Conservation (phyloP, 1,284 basidiomycete genomes). For the Coniferiporia weirii region DNA sequence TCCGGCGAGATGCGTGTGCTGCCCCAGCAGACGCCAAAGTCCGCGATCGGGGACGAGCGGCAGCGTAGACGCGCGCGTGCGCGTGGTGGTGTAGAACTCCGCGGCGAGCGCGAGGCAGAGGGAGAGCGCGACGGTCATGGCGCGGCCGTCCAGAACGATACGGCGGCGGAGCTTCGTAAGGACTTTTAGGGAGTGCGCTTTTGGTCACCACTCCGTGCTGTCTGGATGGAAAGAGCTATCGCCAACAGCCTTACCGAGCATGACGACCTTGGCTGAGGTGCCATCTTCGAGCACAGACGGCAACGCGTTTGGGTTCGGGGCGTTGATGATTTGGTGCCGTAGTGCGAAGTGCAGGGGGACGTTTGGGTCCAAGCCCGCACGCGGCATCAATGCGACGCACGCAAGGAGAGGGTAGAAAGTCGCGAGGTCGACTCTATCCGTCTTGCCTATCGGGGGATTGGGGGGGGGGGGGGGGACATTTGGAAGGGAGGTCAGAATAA, state of each 20-base stretch:
- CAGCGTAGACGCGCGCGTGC: constrained; percentile 32
- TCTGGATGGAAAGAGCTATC: not conserved
- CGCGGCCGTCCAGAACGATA: constrained; percentile 31
- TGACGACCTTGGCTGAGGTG: constrained; percentile 29
- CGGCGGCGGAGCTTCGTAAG: constrained; percentile 30
- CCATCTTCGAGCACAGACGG: constrained; percentile 28
- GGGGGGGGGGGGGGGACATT: not conserved
- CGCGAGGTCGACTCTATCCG: constrained; percentile 33
- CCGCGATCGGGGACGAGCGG: constrained; percentile 33
- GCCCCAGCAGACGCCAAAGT: constrained; percentile 39
- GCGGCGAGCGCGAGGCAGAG: constrained; percentile 21
- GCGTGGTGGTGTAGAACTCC: constrained; percentile 36
- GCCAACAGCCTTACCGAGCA: constrained; percentile 25
- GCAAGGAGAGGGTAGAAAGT: constrained; percentile 37
- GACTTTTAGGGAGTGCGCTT: constrained; percentile 23
- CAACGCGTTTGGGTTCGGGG: constrained; percentile 25
- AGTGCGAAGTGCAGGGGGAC: constrained; percentile 30
- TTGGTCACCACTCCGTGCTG: constrained; percentile 27
- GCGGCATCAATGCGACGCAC: constrained; percentile 26
- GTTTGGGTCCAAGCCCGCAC: constrained; percentile 21
- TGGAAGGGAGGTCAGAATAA: not conserved
- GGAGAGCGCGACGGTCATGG: too few relatives aligned
- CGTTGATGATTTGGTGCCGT: constrained; percentile 31
- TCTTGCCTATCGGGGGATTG: constrained; percentile 24
- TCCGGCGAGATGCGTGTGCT: constrained; percentile 27